Conservation (phyloP, 1,284 basidiomycete species). For the Ganoderma meredithae region DNA sequence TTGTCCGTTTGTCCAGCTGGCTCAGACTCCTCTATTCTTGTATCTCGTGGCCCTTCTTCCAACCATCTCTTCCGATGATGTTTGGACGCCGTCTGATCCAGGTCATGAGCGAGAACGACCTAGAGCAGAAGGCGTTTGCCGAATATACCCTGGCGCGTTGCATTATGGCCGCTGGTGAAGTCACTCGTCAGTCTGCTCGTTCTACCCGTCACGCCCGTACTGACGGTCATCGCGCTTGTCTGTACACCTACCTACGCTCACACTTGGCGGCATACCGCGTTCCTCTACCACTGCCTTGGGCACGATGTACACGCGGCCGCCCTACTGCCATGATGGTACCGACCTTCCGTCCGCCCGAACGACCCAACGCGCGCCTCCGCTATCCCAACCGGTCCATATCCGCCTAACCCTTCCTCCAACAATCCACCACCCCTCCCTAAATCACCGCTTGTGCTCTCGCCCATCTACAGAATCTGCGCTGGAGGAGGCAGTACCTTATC, state of each 20-base stretch:
- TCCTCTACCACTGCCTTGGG: not conserved
- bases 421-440: not conserved
- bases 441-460: not conserved
- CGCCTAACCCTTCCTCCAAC: not conserved
- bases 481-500: slow-evolving; percentile 25
- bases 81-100: slow-evolving; percentile 38
- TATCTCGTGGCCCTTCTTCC: not conserved
- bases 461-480: slow-evolving; percentile 51
- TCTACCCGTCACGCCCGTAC: not conserved
- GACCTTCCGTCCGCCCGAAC: not conserved
- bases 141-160: slow-evolving; percentile 78
- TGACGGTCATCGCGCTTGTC: not conserved
- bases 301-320: not conserved
- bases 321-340: not conserved
- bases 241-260: not conserved
- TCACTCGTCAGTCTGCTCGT: slow-evolving; percentile 29
- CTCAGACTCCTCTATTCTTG: not conserved
- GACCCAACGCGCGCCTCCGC: not conserved
- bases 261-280: not conserved
- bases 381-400: not conserved
- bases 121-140: slow-evolving; percentile 78
- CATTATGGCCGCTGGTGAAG: slow-evolving; percentile 56
- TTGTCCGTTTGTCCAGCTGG: not conserved
- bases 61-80: not conserved
- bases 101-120: slow-evolving; percentile 74